Evolutionary conservation across 441 rosid genomes (phyloP).

Genomic region (Lepidium campestre): DNA sequence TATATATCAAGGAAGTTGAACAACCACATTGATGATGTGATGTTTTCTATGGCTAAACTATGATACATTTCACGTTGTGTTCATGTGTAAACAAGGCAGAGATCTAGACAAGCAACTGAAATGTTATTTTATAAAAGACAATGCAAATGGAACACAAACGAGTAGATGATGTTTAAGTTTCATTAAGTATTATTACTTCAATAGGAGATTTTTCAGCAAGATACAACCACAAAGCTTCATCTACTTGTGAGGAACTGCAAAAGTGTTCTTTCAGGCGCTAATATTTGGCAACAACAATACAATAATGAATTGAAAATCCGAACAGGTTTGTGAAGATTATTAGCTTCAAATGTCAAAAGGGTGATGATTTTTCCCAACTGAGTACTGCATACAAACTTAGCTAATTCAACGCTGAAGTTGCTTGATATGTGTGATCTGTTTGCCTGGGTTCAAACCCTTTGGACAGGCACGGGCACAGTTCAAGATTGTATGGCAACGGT

Average conservation of each 20-base stretch:
- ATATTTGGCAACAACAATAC: slow-evolving; percentile 19
- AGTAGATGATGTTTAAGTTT: slow-evolving; percentile 10
- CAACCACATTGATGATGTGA: background rate
- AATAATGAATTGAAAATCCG: background rate
- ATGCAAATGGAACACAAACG: slow-evolving; percentile 11
- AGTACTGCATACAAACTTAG: background rate
- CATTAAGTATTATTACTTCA: slow-evolving; percentile 7
- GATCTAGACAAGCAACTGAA: slow-evolving; percentile 12
- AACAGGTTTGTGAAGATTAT: slow-evolving; percentile 12
- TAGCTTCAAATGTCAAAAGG: slow-evolving; percentile 15
- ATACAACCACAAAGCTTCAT: slow-evolving; percentile 23
- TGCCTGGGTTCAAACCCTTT: slow-evolving; percentile 95
- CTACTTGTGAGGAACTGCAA: slow-evolving; percentile 18
- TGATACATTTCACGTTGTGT: background rate
- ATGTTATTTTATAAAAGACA: background rate
- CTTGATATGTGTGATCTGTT: slow-evolving; percentile 82
- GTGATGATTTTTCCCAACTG: background rate
- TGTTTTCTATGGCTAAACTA: background rate
- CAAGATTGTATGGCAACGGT: slow-evolving; percentile 96
- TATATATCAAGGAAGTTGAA: background rate
- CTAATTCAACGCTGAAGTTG: slow-evolving; percentile 40
- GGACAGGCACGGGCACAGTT: slow-evolving; percentile 98
- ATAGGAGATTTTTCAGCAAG: slow-evolving; percentile 2
- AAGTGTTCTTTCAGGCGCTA: background rate
- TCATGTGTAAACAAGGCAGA: background rate